Conservation (phyloP, 495 filamentous ascomycete genomes). For the Hypoxylon lienhwacheense region DNA sequence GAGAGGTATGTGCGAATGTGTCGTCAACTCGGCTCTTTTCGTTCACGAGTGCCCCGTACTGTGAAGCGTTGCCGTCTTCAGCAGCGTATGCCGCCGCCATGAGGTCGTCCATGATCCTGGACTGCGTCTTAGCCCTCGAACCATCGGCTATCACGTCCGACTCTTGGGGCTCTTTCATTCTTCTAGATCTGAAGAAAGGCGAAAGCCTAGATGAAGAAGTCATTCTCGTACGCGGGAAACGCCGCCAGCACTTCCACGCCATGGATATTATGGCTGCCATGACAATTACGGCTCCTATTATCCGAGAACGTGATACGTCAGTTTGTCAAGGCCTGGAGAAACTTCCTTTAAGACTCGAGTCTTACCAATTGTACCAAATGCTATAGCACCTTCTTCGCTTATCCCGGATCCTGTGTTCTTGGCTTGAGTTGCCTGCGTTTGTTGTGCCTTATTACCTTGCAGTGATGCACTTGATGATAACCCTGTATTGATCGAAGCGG, state of each 20-base stretch:
- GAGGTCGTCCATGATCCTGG: slow-evolving; percentile 40
- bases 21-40: slow-evolving; percentile 12
- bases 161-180: slow-evolving; percentile 4
- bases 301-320: background rate
- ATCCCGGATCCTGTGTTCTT: background rate
- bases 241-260: slow-evolving; percentile 19
- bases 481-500: background rate
- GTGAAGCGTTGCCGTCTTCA: slow-evolving; percentile 34
- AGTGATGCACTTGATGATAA: background rate
- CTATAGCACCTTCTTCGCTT: slow-evolving; percentile 23
- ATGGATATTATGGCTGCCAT: slow-evolving; percentile 19
- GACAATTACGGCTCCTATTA: slow-evolving; percentile 10
- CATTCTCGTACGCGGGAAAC: background rate
- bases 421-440: slow-evolving; percentile 16
- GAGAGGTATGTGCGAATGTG: background rate
- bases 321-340: background rate
- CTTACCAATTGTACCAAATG: slow-evolving; percentile 29
- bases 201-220: background rate
- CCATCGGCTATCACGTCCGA: background rate
- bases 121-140: slow-evolving; percentile 18
- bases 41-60: slow-evolving; percentile 11
- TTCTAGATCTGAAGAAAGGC: slow-evolving; percentile 9
- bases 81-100: slow-evolving; percentile 40
- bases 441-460: slow-evolving; percentile 1
- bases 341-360: background rate